Conservation (phyloP, 495 filamentous ascomycete species). For the Aspergillus avenaceus region DNA sequence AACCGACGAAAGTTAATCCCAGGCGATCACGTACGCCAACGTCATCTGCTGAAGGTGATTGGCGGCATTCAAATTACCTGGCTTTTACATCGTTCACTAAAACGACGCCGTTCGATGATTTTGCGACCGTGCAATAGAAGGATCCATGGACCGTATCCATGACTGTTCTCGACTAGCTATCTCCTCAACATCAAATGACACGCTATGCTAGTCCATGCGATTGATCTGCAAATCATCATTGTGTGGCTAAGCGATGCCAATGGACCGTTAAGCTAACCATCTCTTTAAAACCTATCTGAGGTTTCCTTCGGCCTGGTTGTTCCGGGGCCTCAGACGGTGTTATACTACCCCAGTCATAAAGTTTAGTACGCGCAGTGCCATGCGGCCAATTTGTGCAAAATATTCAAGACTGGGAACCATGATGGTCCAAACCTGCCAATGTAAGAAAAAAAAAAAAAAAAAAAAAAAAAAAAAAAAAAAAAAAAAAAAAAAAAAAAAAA, state of each 20-base stretch:
- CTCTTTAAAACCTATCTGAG: not conserved
- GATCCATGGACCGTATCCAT: not conserved
- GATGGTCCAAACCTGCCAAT: too few species aligned
- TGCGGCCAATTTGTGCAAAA: not conserved
- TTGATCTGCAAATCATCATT: not conserved
- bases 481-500: not conserved
- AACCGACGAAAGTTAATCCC: not conserved
- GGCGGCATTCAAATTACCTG: not conserved
- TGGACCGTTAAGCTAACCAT: not conserved
- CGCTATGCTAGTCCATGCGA: not conserved
- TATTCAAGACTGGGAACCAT: too few species aligned
- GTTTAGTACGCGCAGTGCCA: not conserved
- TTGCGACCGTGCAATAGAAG: not conserved
- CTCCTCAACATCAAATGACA: not conserved
- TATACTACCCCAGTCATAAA: too few species aligned
- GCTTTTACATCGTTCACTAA: not conserved
- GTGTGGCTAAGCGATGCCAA: not conserved
- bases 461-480: too few species aligned
- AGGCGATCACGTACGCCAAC: conserved; percentile 3
- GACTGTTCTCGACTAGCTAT: not conserved
- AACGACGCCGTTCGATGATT: conserved; percentile 2
- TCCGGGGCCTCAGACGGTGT: too few species aligned
- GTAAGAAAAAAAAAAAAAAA: too few species aligned
- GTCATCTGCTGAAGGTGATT: not conserved
- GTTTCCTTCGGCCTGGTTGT: not conserved